Base-by-base conservation (phyloP, 179 eudicot species). In the Amaranthus tricolor region DNA sequence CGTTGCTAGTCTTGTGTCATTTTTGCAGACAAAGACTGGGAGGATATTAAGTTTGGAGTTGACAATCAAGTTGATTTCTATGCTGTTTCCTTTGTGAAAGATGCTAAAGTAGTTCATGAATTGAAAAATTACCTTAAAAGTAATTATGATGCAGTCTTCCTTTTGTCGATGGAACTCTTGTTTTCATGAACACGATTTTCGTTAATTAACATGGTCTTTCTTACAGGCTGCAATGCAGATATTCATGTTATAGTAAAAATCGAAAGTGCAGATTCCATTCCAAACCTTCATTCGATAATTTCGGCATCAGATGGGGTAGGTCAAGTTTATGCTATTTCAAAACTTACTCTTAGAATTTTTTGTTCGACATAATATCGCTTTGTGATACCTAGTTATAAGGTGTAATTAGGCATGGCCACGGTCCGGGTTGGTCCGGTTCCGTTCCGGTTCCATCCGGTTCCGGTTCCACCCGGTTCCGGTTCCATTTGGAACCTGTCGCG, bases 21-120 rank as follows among this genome's bases (percentile, higher is more conserved):
- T 48, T 54, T 21, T 74, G 74, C 87, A 93, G 98, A 90, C 78
- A 96, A 96, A 83, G 99, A 96, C 70, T 96, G 98, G 99, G 99
- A 96, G 71, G 99, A 96, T 82, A 96, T 96, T 73, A 93, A 93
- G 86, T 96, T 96, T 85, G 99, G 99, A 45, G 99, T 93, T 78
- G 98, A 96, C 76, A 96, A 96, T 70, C 69, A 85, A 82, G 96
- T 95, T 79, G 98, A 93, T 77, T 89, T 85, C 76, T 96, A 96
- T 79, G 99, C 99, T 70, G 96, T 96, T 77, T 96, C 99, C 57
- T 96, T 93, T 81, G 99, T 96, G 74, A 96, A 96, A 84, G 90
- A 89, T 80, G 97, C 97, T 48, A 56, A 82, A 74, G 98, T 96
- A 81, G 89, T 95, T 64, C 95, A 88, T 76, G 96, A 96, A 72